These are phyloP conservation scores for Ramalina intermedia DNA, from an alignment of 495 filamentous ascomycete genomes.

Conservation along the genomic window DNA sequence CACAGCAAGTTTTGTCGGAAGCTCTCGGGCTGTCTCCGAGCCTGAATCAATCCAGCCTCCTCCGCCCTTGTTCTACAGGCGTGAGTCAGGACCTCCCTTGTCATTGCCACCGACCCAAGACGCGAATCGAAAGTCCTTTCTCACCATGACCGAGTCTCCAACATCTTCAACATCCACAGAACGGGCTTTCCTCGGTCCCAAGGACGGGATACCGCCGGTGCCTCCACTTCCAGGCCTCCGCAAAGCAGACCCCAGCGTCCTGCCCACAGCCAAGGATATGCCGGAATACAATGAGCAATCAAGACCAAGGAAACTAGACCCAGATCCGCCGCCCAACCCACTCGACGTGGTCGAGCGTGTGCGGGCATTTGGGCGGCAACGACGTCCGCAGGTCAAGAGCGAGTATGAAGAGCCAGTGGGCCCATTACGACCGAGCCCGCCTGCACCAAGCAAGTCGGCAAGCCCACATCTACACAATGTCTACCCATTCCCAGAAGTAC, in stretches of 20 bases:
- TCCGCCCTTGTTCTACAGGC: slow-evolving; percentile 7
- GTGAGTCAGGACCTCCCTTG: slow-evolving; percentile 8
- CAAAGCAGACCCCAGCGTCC: background rate
- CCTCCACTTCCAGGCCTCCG: background rate
- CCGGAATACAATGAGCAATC: slow-evolving; percentile 3
- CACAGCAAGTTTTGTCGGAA: slow-evolving; percentile 4
- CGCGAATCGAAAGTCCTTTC: slow-evolving; percentile 11
- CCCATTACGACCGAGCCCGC: too few relatives aligned
- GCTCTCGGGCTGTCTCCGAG: slow-evolving; percentile 6
- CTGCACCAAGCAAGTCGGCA: too few relatives aligned
- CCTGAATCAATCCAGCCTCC: slow-evolving; percentile 8
- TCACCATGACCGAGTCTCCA: slow-evolving; percentile 7
- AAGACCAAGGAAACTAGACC: background rate
- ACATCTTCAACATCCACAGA: slow-evolving; percentile 5
- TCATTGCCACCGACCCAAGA: slow-evolving; percentile 3
- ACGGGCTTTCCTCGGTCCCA: slow-evolving; percentile 1
- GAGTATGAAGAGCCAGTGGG: too few relatives aligned
- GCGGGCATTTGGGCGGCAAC: slow-evolving; percentile 1
- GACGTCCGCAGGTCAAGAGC: background rate
- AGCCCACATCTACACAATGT: too few relatives aligned
- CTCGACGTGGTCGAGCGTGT: slow-evolving; percentile 1
- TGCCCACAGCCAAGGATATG: background rate
- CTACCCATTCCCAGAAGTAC: too few relatives aligned
- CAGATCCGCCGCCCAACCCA: background rate
- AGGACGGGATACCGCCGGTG: background rate